Percentiles rank a stretch among this genome's conserved stretches.
Conservation (phyloP, 2,329 filamentous ascomycete species). For the Clonostachys byssicola region DNA sequence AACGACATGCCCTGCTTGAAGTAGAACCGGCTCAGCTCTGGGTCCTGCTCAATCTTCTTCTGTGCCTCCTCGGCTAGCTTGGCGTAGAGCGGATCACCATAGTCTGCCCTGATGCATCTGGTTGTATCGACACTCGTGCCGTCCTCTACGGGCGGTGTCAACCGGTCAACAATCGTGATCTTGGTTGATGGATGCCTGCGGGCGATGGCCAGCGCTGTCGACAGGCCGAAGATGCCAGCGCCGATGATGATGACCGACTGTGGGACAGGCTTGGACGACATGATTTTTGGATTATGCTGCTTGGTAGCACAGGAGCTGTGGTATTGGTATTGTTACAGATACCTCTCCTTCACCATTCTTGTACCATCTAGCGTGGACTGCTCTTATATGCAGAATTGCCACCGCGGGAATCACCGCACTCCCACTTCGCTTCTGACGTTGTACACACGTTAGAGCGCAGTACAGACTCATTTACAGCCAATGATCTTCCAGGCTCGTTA, state of each 20-base stretch:
- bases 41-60: slow-evolving; percentile 10
- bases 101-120: slow-evolving; percentile 47
- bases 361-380: too few relatives aligned
- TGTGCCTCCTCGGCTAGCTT: slow-evolving; percentile 41
- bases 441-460: too few relatives aligned
- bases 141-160: background rate
- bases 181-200: slow-evolving; percentile 2
- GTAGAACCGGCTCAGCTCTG: slow-evolving; percentile 8
- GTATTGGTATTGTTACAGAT: too few relatives aligned
- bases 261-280: too few relatives aligned
- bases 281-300: too few relatives aligned
- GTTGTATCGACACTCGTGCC: slow-evolving; percentile 35
- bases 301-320: too few relatives aligned
- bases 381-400: too few relatives aligned
- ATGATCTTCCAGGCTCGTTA: too few relatives aligned
- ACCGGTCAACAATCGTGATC: background rate
- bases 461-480: too few relatives aligned
- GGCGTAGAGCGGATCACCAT: slow-evolving; percentile 59
- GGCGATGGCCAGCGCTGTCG: slow-evolving; percentile 3
- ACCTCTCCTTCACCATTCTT: too few relatives aligned
- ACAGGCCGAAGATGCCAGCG: slow-evolving; percentile 5
- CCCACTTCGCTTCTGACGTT: too few relatives aligned
- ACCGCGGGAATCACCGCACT: too few relatives aligned
- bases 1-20: slow-evolving; percentile 17
- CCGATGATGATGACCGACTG: slow-evolving; percentile 5